Percentiles rank a stretch among this genome's conserved stretches.
phyloP scores from a whole-genome alignment of 176 grass and related monocot genomes.

The Chloris gayana region DNA sequence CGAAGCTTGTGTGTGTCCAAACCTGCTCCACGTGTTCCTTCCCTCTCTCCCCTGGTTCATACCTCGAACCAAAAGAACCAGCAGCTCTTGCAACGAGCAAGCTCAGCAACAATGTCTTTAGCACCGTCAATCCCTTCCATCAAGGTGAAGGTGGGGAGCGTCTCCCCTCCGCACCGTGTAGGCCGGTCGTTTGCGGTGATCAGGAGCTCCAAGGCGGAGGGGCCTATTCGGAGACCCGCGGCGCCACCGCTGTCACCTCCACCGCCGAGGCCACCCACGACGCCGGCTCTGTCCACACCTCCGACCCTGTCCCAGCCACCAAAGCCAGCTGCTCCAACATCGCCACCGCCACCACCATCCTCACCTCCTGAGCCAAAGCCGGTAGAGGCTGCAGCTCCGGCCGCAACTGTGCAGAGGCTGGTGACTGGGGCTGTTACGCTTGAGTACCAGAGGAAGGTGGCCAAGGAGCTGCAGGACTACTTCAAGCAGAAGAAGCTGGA shows the following conservation, averaged over 20 bases:
- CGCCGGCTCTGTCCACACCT: conserved; percentile 51
- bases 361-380: conserved; percentile 38
- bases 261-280: conserved; percentile 51
- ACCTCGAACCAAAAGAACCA: conserved; percentile 2
- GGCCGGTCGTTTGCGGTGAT: conserved; percentile 53
- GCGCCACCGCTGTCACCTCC: conserved; percentile 77
- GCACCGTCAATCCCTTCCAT: conserved; percentile 81
- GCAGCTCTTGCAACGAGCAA: conserved; percentile 10
- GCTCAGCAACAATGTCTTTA: conserved; percentile 69
- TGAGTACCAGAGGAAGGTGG: conserved; percentile 98
- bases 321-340: conserved; percentile 30
- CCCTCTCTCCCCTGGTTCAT: neutral
- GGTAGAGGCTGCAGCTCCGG: conserved; percentile 23
- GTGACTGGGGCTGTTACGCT: conserved; percentile 67
- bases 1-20: conserved; percentile 30
- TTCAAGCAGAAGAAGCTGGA: conserved; percentile 99
- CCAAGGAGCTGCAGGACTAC: conserved; percentile 97
- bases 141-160: conserved; percentile 76
- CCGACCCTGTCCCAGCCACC: conserved; percentile 59
- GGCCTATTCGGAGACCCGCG: conserved; percentile 82
- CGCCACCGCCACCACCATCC: conserved; percentile 25
- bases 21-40: conserved; percentile 43
- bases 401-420: conserved; percentile 1
- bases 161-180: conserved; percentile 33
- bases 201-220: conserved; percentile 78